Percentiles rank a stretch among this genome's conserved stretches.
These are phyloP conservation scores for Hypoxylon rubiginosum DNA, from an alignment of 2,329 filamentous ascomycete species.

Conservation along the genomic window DNA sequence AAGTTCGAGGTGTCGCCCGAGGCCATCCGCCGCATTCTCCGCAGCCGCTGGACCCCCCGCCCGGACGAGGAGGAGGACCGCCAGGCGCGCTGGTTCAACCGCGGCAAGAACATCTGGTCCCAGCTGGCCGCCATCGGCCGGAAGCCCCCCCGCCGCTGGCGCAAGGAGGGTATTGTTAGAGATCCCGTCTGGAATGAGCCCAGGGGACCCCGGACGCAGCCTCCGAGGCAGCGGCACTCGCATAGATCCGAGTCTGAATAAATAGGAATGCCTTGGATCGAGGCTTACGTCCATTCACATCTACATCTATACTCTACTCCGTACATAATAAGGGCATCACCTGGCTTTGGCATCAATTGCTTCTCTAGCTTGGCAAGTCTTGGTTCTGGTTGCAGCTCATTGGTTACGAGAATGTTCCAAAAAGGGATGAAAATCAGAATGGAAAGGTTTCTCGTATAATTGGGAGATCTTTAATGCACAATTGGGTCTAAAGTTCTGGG, in stretches of 20 bases:
- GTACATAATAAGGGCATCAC: background rate
- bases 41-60: constrained; percentile 78
- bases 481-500: too few relatives aligned
- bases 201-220: constrained; percentile 47
- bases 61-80: constrained; percentile 68
- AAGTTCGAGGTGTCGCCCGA: constrained; percentile 91
- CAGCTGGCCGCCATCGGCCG: constrained; percentile 70
- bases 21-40: constrained; percentile 87
- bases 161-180: constrained; percentile 65
- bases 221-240: constrained; percentile 31
- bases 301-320: background rate
- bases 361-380: background rate
- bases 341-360: background rate
- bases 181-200: constrained; percentile 59
- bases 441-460: background rate
- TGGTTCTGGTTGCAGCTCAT: background rate
- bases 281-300: background rate
- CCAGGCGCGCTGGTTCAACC: constrained; percentile 71
- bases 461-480: too few relatives aligned
- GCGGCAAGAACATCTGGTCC: constrained; percentile 72
- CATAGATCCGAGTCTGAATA: background rate
- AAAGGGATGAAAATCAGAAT: background rate
- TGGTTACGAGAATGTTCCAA: background rate
- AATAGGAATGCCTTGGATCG: background rate
- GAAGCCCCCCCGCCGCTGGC: constrained; percentile 73